phyloP scores from a whole-genome alignment of 2,329 filamentous ascomycete species.

The Rhexocercosporidium sp. region DNA sequence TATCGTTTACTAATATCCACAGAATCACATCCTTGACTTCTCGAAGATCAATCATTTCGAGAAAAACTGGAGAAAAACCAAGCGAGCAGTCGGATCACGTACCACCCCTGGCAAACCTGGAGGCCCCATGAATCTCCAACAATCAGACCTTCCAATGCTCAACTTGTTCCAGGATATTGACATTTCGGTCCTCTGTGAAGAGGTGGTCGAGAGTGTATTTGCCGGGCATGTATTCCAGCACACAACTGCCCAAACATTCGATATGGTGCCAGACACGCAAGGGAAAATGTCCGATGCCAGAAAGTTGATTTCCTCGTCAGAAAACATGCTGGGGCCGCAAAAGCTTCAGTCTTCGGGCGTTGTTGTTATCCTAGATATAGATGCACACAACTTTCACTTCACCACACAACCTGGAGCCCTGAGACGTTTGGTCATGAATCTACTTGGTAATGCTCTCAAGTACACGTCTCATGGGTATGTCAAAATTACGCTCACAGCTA shows the following conservation, averaged over 20 bases:
- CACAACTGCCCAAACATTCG: constrained; percentile 39
- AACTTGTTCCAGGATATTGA: constrained; percentile 43
- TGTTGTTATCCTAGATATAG: constrained; percentile 40
- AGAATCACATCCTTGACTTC: constrained; percentile 50
- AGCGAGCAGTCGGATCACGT: constrained; percentile 20
- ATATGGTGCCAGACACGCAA: constrained; percentile 37
- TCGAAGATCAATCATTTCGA: constrained; percentile 46
- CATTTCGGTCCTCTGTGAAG: constrained; percentile 41
- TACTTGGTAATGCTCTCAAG: constrained; percentile 67
- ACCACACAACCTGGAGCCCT: constrained; percentile 60
- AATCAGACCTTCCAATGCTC: constrained; percentile 43
- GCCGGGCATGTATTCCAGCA: constrained; percentile 43
- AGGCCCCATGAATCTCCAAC: constrained; percentile 28
- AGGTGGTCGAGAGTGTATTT: constrained; percentile 44
- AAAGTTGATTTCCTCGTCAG: constrained; percentile 15
- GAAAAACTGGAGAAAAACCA: constrained; percentile 40
- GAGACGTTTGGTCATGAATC: constrained; percentile 61
- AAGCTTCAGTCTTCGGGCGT: constrained; percentile 31
- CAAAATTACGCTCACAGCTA: constrained; percentile 43
- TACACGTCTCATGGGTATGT: constrained; percentile 62
- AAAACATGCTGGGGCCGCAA: constrained; percentile 16
- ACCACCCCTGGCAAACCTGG: constrained; percentile 8
- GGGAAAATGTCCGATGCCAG: constrained; percentile 36
- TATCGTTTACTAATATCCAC: neutral
- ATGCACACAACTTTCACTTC: constrained; percentile 43